A percentile compares a stretch with the other conserved stretches of the same genome.
phyloP scores from a whole-genome alignment of 2,329 filamentous ascomycete species.

The Aspergillus fumigatiaffinis region DNA sequence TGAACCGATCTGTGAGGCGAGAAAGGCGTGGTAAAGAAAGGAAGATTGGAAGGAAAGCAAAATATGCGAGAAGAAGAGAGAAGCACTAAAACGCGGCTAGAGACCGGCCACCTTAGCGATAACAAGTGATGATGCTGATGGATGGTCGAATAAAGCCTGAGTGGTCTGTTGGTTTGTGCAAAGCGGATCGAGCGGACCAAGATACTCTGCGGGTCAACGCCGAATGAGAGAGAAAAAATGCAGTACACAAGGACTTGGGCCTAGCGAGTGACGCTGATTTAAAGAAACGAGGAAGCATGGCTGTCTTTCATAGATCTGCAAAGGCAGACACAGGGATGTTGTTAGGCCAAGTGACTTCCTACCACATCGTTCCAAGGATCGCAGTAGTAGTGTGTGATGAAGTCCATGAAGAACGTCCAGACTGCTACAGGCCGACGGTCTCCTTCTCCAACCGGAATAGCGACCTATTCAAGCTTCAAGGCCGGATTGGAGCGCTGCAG shows the following conservation, averaged over 20 bases:
- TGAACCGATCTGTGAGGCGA: constrained; percentile 5
- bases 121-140: constrained; percentile 17
- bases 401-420: not conserved
- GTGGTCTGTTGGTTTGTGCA: constrained; percentile 7
- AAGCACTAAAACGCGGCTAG: constrained; percentile 15
- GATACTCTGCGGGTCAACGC: not conserved
- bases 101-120: constrained; percentile 10
- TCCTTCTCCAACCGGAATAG: constrained; percentile 6
- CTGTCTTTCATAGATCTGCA: not conserved
- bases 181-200: not conserved
- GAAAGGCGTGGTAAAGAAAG: not conserved
- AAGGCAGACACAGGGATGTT: not conserved
- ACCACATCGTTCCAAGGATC: not conserved
- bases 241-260: not conserved
- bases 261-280: not conserved
- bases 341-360: not conserved
- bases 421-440: not conserved
- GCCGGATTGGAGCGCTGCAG: constrained; percentile 1
- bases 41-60: not conserved
- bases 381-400: not conserved
- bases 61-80: not conserved
- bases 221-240: not conserved
- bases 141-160: constrained; percentile 7
- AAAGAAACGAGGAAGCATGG: not conserved
- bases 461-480: constrained; percentile 4